Conservation (phyloP, 805 yeast genomes). For the Hanseniaspora meyeri region DNA sequence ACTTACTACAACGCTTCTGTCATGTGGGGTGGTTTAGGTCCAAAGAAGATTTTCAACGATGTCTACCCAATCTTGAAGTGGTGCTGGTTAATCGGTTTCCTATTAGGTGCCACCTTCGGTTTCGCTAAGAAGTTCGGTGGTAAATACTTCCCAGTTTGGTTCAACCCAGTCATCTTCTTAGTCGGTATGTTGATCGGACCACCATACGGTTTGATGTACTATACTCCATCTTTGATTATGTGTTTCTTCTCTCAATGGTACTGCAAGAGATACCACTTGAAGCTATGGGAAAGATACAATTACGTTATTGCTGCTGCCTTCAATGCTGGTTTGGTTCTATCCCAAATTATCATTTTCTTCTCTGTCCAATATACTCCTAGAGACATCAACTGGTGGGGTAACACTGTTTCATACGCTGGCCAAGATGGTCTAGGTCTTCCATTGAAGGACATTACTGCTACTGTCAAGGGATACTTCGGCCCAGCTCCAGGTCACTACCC, state of each 20-base stretch:
- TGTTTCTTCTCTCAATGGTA: constrained; percentile 37
- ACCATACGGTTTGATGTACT: constrained; percentile 36
- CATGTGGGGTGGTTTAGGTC: constrained; percentile 51
- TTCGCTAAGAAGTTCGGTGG: constrained; percentile 22
- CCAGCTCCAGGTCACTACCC: no score
- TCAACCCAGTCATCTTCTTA: constrained; percentile 42
- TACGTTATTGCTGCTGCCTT: constrained; percentile 48
- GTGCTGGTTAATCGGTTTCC: constrained; percentile 49
- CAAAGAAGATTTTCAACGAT: constrained; percentile 42
- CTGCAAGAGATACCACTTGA: constrained; percentile 35
- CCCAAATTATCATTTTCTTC: constrained; percentile 42
- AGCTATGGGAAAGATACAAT: constrained; percentile 51
- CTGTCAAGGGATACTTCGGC: no score
- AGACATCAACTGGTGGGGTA: constrained; percentile 49
- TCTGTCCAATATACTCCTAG: no score
- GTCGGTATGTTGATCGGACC: constrained; percentile 43
- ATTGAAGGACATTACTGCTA: no score
- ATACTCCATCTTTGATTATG: constrained; percentile 23
- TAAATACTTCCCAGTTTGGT: constrained; percentile 25
- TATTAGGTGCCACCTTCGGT: constrained; percentile 27
- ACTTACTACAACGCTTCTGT: constrained; percentile 42
- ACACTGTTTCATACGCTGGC: constrained; percentile 29
- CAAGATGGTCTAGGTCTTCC: neutral
- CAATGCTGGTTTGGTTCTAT: constrained; percentile 51
- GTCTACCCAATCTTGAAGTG: constrained; percentile 51